Base-by-base conservation (phyloP, 805 yeast species). In the Geotrichum ghanense region DNA sequence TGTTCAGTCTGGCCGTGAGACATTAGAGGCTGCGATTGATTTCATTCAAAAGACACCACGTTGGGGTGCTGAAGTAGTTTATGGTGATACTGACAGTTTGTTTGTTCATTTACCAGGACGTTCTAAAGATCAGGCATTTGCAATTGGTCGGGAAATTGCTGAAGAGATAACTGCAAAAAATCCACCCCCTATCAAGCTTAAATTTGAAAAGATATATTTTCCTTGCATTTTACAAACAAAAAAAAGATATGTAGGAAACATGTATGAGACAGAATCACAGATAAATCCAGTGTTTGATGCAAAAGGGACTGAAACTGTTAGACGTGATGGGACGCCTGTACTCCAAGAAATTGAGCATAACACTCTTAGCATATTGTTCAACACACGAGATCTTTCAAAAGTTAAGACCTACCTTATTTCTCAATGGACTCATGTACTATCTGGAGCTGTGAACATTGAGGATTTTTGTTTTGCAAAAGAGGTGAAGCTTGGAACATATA, bases 31-130 rank as follows among this genome's bases (percentile, higher is more conserved):
- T 45, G 82, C 96, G 0, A 79, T 87, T 22, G 72, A 73, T 1
- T 57, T 73, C 43, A 89, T 92, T 45, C 94, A 88, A 50, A 50
- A 51, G 0, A 66, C 73, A 14, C 60, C 66, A 2, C 58, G 69
- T 21, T 85, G 88, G 85, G 88, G 88, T 1, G 97, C 96, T 0
- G 79, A 83, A 56, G 96, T 92, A 0, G 95, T 90, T 0, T 92
- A 92, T 60, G 97, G 98, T 3, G 98, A 92, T 60, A 92, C 98
- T 0, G 98, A 92, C 63, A 85, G 95, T 37, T 63, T 92, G 47
- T 92, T 92, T 70, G 89, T 92, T 2, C 83, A 85, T 58, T 70
- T 92, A 3, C 97, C 97, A 0, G 96, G 96, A 0, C 78, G 78
- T 56, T 70, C 85, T 0, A 76, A 72, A 51, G 74, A 67, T 1